A percentile compares a stretch with the other conserved stretches of the same genome.
phyloP scores from a whole-genome alignment of 768 basidiomycete genomes.

The Artomyces pyxidatus region DNA sequence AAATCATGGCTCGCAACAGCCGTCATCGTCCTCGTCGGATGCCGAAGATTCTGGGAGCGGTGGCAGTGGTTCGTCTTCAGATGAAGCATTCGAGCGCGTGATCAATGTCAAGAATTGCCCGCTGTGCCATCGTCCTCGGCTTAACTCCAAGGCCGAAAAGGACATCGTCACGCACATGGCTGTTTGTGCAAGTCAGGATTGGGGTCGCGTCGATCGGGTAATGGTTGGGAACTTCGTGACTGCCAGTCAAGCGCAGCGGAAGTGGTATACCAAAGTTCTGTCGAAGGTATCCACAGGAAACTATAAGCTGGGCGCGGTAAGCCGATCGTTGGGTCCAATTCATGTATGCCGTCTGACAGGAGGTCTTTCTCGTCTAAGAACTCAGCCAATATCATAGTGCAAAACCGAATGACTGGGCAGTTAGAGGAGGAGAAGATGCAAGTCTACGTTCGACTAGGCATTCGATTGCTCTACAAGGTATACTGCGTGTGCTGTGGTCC shows the following conservation, averaged over 20 bases:
- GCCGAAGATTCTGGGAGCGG: slow-evolving; percentile 28
- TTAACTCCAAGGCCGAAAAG: slow-evolving; percentile 82
- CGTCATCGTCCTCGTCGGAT: slow-evolving; percentile 38
- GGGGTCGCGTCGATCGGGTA: slow-evolving; percentile 82
- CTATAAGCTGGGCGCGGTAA: slow-evolving; percentile 83
- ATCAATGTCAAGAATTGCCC: slow-evolving; percentile 96
- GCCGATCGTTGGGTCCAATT: slow-evolving; percentile 26
- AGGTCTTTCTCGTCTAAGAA: slow-evolving; percentile 41
- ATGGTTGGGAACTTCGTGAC: slow-evolving; percentile 94
- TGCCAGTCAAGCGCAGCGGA: slow-evolving; percentile 89
- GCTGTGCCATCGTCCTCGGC: slow-evolving; percentile 79
- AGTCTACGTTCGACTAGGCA: slow-evolving; percentile 86
- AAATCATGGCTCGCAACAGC: slow-evolving; percentile 21
- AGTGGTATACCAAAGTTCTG: slow-evolving; percentile 92
- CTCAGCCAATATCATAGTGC: slow-evolving; percentile 96
- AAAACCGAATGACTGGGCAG: slow-evolving; percentile 86
- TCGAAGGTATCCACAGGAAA: slow-evolving; percentile 79
- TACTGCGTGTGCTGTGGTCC: background rate
- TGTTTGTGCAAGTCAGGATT: slow-evolving; percentile 89
- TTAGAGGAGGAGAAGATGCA: slow-evolving; percentile 99
- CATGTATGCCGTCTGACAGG: background rate
- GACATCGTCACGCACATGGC: slow-evolving; percentile 98
- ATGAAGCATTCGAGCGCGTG: slow-evolving; percentile 62
- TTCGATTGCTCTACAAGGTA: slow-evolving; percentile 84
- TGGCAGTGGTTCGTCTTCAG: slow-evolving; percentile 12